Evolutionary conservation across 805 yeast species (phyloP), one percentile per base, ranked within the genome.

Genomic region (Candida yuanshanica): DNA sequence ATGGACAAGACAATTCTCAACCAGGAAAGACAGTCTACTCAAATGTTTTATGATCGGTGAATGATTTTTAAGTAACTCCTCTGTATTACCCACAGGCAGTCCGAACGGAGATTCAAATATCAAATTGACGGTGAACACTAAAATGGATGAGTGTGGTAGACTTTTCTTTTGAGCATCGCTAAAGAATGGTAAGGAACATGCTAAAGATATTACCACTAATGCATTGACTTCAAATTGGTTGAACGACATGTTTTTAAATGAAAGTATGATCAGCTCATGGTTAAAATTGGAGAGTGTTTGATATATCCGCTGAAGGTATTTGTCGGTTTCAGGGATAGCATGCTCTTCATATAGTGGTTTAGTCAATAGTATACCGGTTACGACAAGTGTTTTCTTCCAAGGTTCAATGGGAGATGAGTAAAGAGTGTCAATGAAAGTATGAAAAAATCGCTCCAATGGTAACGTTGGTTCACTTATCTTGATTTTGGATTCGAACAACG

Each of bases 21-120:
- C 48, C 2, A 79, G 49, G 35, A 68, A 65, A 0, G 83, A 68
- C 17, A 79, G 46, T 35, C 70, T 62, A 52, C 68, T 77, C 34
- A 78, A 49, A 47, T 76, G 76, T 42, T 69, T 72, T 22, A 72
- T 44, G 2, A 69, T 68, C 0, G 83, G 82, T 17, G 51, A 48
- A 14, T 23, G 20, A 4, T 45, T 42, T 13, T 36, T 7, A 9
- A 16, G 10, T 13, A 39, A 36, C 34, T 34, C 21, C n/a, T 46
- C 38, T 5, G 36, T 17, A 25, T n/a, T 22, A 3, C 43, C 48
- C 23, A 25, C 3, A 1, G 37, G 12, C 6, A 55, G 21, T 7
- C 62, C 56, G 11, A 43, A 38, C 1, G 55, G 53, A 4, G 58
- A 51, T 14, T 33, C 35, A 44, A 53, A 55, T 6, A 56, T 24